A percentile compares a stretch with the other conserved stretches of the same genome.
These are phyloP conservation scores for Picochlorum sp. DNA, from an alignment of 139 green algal genomes.

Conservation along the genomic window DNA sequence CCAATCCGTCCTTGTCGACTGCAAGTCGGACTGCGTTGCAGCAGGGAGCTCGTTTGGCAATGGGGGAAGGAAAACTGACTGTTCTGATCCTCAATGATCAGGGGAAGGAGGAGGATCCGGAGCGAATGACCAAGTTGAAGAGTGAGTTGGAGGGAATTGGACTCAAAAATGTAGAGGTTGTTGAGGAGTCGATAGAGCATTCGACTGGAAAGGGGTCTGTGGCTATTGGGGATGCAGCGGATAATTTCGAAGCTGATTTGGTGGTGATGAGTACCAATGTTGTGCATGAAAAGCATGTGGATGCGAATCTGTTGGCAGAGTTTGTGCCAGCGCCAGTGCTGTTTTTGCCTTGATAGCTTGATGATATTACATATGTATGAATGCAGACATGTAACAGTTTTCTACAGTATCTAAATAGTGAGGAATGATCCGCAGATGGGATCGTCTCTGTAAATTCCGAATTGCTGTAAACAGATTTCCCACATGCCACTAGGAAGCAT, in stretches of 20 bases:
- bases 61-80: conserved; percentile 11
- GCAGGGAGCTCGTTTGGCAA: conserved; percentile 10
- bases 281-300: conserved; percentile 68
- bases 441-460: conserved; percentile 20
- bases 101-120: conserved; percentile 12
- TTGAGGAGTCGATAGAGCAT: conserved; percentile 23
- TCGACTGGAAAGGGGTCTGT: conserved; percentile 18
- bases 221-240: conserved; percentile 32
- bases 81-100: conserved; percentile 30
- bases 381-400: background rate
- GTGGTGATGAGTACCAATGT: conserved; percentile 50
- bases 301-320: conserved; percentile 77
- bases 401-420: background rate
- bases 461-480: conserved; percentile 29
- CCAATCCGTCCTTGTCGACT: conserved; percentile 10
- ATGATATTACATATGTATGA: background rate
- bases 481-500: conserved; percentile 23
- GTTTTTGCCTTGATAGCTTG: conserved; percentile 11
- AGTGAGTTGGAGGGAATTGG: conserved; percentile 13
- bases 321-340: conserved; percentile 45
- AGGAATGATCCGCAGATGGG: conserved; percentile 28
- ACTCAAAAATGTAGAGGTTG: background rate
- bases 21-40: conserved; percentile 6
- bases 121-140: conserved; percentile 15
- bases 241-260: conserved; percentile 62